These are phyloP conservation scores for Sanghuangporus sanghuang DNA, from an alignment of 1,284 basidiomycete species.

Conservation along the genomic window DNA sequence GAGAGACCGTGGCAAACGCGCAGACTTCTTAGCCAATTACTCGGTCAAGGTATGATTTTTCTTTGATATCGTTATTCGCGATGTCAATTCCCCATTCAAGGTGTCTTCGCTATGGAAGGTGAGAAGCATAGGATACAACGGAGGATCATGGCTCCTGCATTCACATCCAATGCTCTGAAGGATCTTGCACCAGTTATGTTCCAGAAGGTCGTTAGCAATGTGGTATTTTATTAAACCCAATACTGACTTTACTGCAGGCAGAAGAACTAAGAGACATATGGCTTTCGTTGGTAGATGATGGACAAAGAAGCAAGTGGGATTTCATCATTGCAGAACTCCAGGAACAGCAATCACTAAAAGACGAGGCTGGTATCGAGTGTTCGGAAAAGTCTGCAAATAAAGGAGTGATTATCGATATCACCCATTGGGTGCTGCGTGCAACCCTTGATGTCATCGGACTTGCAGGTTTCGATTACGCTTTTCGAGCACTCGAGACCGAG, in stretches of 20 bases:
- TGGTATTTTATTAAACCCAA: constrained; percentile 9
- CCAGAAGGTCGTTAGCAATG: constrained; percentile 28
- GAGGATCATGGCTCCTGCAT: constrained; percentile 43
- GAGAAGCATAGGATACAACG: constrained; percentile 38
- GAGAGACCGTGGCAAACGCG: constrained; percentile 56
- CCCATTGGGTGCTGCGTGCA: constrained; percentile 44
- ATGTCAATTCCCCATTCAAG: constrained; percentile 23
- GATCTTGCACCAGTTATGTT: constrained; percentile 40
- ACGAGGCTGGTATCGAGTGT: not conserved
- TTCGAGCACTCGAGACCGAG: constrained; percentile 42
- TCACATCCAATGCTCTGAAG: constrained; percentile 38
- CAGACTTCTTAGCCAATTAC: constrained; percentile 37
- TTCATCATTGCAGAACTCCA: constrained; percentile 24
- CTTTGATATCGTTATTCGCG: not conserved
- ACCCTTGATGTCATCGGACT: constrained; percentile 50
- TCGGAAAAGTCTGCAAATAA: constrained; percentile 1
- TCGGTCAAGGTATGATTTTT: constrained; percentile 37
- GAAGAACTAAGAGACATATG: constrained; percentile 36
- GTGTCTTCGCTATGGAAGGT: constrained; percentile 47
- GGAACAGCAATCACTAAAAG: constrained; percentile 1
- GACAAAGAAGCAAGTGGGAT: constrained; percentile 34
- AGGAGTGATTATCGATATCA: constrained; percentile 34
- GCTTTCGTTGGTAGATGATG: constrained; percentile 34
- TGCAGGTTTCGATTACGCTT: constrained; percentile 44
- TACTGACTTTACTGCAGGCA: constrained; percentile 24